These are phyloP conservation scores for Aspergillus affinis DNA, from an alignment of 495 filamentous ascomycete genomes.

Conservation along the genomic window DNA sequence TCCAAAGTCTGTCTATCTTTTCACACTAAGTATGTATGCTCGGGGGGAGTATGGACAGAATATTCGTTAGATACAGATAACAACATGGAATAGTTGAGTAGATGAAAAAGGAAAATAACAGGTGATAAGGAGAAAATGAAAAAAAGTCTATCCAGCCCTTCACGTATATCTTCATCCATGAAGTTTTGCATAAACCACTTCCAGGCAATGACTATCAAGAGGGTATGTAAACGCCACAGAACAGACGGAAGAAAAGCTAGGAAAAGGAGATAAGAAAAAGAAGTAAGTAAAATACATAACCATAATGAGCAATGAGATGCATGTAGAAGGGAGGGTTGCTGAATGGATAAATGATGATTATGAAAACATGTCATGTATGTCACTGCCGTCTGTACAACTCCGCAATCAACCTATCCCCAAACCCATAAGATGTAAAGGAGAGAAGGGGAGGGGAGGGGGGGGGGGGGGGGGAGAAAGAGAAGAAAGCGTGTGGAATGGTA, in stretches of 20 bases:
- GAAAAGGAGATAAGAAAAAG: constrained; percentile 6
- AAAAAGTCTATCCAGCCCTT: constrained; percentile 5
- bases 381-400: constrained; percentile 28
- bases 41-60: constrained; percentile 1
- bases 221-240: constrained; percentile 25
- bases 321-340: constrained; percentile 2
- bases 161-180: constrained; percentile 6
- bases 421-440: constrained; percentile 10
- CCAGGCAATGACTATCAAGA: constrained; percentile 15
- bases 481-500: background rate
- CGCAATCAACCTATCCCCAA: constrained; percentile 14
- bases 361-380: constrained; percentile 19
- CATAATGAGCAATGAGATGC: constrained; percentile 14
- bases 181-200: constrained; percentile 11
- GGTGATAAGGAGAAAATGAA: background rate
- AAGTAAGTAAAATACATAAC: constrained; percentile 14
- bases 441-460: constrained; percentile 11
- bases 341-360: constrained; percentile 4
- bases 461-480: constrained; percentile 30
- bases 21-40: background rate
- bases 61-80: background rate
- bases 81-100: constrained; percentile 1
- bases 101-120: constrained; percentile 11
- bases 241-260: constrained; percentile 7
- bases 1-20: background rate